These are phyloP conservation scores for Didymella segeticola DNA, from an alignment of 2,329 filamentous ascomycete species.

Conservation along the genomic window DNA sequence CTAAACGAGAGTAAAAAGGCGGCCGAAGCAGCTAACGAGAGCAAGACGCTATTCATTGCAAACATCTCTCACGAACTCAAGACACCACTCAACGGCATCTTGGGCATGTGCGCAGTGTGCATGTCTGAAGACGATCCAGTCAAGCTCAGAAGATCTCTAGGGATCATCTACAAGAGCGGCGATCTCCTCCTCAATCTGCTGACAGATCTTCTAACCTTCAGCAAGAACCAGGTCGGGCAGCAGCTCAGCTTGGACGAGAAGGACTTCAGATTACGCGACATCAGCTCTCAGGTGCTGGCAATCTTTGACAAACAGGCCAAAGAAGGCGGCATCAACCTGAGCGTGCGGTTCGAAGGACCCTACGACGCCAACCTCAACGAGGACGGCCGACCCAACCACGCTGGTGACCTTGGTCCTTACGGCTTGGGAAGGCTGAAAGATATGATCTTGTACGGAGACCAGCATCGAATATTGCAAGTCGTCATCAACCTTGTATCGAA, in stretches of 20 bases:
- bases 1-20: conserved; percentile 89
- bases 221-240: conserved; percentile 92
- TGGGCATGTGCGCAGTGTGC: conserved; percentile 92
- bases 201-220: conserved; percentile 89
- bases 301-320: conserved; percentile 91
- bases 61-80: conserved; percentile 90
- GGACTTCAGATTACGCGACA: conserved; percentile 84
- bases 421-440: conserved; percentile 77
- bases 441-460: conserved; percentile 91
- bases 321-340: conserved; percentile 77
- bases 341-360: conserved; percentile 72
- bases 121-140: conserved; percentile 86
- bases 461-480: conserved; percentile 89
- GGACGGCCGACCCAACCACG: conserved; percentile 42
- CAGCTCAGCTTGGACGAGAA: conserved; percentile 81
- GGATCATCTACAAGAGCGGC: conserved; percentile 86
- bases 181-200: conserved; percentile 85
- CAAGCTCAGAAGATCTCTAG: conserved; percentile 81
- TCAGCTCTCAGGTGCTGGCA: conserved; percentile 79
- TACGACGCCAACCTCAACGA: conserved; percentile 49
- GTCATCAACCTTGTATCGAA: conserved; percentile 93
- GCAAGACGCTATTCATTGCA: conserved; percentile 96
- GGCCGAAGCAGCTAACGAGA: conserved; percentile 93
- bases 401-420: conserved; percentile 68
- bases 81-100: conserved; percentile 92